Evolutionary conservation across 2,329 filamentous ascomycete genomes (phyloP).

Genomic region (Alternaria gansuensis): DNA sequence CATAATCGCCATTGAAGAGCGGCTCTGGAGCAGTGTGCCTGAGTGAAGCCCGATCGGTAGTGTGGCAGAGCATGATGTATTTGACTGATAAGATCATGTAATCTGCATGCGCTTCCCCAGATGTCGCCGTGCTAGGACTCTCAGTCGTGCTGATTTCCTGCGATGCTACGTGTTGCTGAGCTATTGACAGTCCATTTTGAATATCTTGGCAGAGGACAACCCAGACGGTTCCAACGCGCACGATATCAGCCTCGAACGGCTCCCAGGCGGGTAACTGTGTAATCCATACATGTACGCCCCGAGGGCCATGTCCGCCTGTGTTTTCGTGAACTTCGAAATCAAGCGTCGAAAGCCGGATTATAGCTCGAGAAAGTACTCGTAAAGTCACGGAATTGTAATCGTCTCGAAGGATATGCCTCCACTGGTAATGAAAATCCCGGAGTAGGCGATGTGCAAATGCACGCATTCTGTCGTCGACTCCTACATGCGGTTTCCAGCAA

Average conservation of each 20-base stretch:
- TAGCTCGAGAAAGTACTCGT: constrained; percentile 3
- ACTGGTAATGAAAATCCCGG: constrained; percentile 5
- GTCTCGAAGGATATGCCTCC: constrained; percentile 7
- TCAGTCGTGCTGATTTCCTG: neutral
- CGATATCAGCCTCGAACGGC: constrained; percentile 1
- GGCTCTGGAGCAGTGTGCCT: constrained; percentile 7
- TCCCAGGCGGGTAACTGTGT: constrained; percentile 6
- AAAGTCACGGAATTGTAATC: neutral
- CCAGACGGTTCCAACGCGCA: constrained; percentile 2
- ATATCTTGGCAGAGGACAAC: constrained; percentile 5
- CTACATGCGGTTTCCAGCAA: constrained; percentile 3
- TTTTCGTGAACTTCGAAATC: constrained; percentile 1
- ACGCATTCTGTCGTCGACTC: constrained; percentile 7
- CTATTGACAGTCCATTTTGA: neutral
- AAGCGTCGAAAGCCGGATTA: constrained; percentile 4
- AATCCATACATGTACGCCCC: constrained; percentile 2
- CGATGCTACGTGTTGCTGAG: constrained; percentile 1
- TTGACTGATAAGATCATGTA: constrained; percentile 9
- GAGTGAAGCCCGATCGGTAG: neutral
- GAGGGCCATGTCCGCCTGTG: neutral
- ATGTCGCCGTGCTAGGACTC: neutral
- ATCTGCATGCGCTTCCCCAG: neutral
- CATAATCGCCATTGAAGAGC: constrained; percentile 5
- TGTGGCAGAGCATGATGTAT: constrained; percentile 8
- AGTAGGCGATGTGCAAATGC: constrained; percentile 4